Percentiles rank a stretch among this genome's conserved stretches.
phyloP scores from a whole-genome alignment of 768 basidiomycete genomes.

The Amanita fuliginea region DNA sequence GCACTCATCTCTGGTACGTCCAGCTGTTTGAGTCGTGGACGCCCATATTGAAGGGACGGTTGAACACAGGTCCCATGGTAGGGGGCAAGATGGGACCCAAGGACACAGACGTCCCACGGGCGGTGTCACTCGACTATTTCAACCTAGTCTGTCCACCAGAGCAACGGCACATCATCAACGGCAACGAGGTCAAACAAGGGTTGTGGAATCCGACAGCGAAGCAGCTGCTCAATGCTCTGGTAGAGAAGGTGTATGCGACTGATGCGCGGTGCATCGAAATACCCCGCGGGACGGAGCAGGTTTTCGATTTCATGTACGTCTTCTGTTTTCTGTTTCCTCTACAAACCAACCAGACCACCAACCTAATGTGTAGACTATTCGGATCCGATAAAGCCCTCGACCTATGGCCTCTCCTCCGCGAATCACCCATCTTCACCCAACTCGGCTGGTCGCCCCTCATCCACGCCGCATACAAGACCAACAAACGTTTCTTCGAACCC shows the following conservation, averaged over 20 bases:
- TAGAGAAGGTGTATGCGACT: not conserved
- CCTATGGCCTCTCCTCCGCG: slow-evolving; percentile 10
- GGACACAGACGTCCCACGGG: slow-evolving; percentile 2
- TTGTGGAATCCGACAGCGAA: not conserved
- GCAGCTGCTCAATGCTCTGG: not conserved
- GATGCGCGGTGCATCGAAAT: slow-evolving; percentile 9
- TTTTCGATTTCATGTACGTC: slow-evolving; percentile 7
- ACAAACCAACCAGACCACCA: too few species aligned
- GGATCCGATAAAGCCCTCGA: slow-evolving; percentile 8
- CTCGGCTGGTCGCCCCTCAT: slow-evolving; percentile 12
- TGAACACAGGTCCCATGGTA: slow-evolving; percentile 3
- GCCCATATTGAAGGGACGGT: too few species aligned
- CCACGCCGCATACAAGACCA: slow-evolving; percentile 6
- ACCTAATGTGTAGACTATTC: slow-evolving; percentile 6
- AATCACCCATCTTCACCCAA: slow-evolving; percentile 8
- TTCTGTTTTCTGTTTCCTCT: too few species aligned
- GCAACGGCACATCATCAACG: slow-evolving; percentile 1
- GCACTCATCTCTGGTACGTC: slow-evolving; percentile 1
- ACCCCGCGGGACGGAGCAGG: not conserved
- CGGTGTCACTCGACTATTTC: slow-evolving; percentile 7
- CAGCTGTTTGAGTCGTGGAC: not conserved
- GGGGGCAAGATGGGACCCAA: slow-evolving; percentile 1
- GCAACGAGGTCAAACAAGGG: not conserved
- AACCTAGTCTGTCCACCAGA: slow-evolving; percentile 6
- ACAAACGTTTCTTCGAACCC: slow-evolving; percentile 6